These are phyloP conservation scores for Colletotrichum cordylinicola DNA, from an alignment of 2,329 filamentous ascomycete species.

Conservation along the genomic window DNA sequence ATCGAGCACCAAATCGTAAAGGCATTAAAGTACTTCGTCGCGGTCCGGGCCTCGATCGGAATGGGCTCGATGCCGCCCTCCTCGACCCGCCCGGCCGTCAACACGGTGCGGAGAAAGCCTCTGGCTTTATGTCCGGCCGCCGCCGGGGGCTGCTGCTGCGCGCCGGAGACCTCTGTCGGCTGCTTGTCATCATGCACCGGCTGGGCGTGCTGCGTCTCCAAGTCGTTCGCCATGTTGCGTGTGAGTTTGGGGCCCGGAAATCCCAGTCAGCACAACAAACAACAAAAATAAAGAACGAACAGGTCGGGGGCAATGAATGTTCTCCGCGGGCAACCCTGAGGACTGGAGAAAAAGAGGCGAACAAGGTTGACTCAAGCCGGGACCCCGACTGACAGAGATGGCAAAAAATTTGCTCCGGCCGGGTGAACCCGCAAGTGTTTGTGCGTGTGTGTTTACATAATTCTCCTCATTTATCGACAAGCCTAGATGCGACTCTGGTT, in stretches of 20 bases:
- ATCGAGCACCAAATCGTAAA: slow-evolving; percentile 36
- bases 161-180: not conserved
- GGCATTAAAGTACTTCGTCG: slow-evolving; percentile 34
- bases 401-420: not conserved
- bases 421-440: not conserved
- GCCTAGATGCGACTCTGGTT: not conserved
- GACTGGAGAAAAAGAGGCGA: not conserved
- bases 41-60: slow-evolving; percentile 31
- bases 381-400: not conserved
- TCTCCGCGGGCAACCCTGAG: not conserved
- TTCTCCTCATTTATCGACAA: not conserved
- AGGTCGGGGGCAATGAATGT: not conserved
- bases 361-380: not conserved
- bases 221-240: not conserved
- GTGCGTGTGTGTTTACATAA: not conserved
- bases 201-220: slow-evolving; percentile 2
- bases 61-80: slow-evolving; percentile 34
- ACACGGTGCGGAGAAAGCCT: slow-evolving; percentile 1
- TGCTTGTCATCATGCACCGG: not conserved
- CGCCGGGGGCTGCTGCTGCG: not conserved
- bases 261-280: not conserved
- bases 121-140: not conserved
- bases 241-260: not conserved
- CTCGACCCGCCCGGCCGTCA: slow-evolving; percentile 29
- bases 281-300: not conserved